phyloP scores from a whole-genome alignment of 495 filamentous ascomycete species.

The Daldinia bambusicola region DNA sequence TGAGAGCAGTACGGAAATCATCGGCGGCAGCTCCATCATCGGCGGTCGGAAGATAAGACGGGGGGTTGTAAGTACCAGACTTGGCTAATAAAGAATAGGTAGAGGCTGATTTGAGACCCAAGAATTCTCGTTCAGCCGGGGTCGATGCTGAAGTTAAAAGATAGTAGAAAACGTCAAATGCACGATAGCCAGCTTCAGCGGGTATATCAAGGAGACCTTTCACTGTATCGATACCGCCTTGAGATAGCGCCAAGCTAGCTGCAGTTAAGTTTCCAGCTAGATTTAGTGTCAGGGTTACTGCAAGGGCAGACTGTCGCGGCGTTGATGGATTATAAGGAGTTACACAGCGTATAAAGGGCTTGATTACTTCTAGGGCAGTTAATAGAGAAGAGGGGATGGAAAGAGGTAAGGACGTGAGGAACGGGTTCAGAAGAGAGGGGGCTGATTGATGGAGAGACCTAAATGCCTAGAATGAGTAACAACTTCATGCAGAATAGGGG shows the following conservation, averaged over 20 bases:
- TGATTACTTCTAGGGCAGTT: slow-evolving; percentile 78
- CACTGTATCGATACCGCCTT: slow-evolving; percentile 85
- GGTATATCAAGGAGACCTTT: slow-evolving; percentile 86
- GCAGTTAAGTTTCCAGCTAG: slow-evolving; percentile 81
- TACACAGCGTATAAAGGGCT: slow-evolving; percentile 86
- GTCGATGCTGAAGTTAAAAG: slow-evolving; percentile 90
- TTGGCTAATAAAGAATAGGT: slow-evolving; percentile 80
- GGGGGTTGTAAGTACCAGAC: slow-evolving; percentile 87
- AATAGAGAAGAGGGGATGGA: slow-evolving; percentile 76
- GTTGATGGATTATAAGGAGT: slow-evolving; percentile 90
- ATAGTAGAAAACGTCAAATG: slow-evolving; percentile 99
- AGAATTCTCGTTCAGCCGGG: slow-evolving; percentile 87
- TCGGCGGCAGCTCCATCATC: slow-evolving; percentile 94
- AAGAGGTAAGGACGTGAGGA: slow-evolving; percentile 82
- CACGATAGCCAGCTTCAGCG: slow-evolving; percentile 80
- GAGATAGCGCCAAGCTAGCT: slow-evolving; percentile 80
- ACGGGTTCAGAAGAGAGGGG: slow-evolving; percentile 83
- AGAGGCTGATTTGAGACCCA: slow-evolving; percentile 83
- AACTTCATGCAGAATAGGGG: slow-evolving; percentile 1
- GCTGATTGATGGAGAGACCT: slow-evolving; percentile 90
- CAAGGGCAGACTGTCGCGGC: slow-evolving; percentile 82
- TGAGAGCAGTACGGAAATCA: slow-evolving; percentile 85
- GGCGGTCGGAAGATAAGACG: slow-evolving; percentile 88
- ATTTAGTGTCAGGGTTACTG: slow-evolving; percentile 81
- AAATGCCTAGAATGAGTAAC: slow-evolving; percentile 22